phyloP scores from a whole-genome alignment of 148 eudicot genomes.

The Rhododendron griersonianum region DNA sequence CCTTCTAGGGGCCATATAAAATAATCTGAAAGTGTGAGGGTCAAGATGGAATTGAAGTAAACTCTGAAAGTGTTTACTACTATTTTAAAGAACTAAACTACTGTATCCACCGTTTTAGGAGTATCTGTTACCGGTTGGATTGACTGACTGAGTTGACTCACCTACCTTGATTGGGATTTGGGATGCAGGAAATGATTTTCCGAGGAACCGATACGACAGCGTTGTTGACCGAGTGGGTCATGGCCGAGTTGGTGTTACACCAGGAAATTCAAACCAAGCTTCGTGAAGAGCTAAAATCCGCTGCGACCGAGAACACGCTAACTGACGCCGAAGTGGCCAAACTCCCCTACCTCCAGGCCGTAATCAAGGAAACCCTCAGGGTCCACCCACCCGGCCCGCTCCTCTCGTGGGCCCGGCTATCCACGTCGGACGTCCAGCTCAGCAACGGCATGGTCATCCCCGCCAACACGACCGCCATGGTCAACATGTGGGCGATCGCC shows the following conservation, averaged over 20 bases:
- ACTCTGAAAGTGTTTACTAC: no score
- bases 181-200: slow-evolving; percentile 62
- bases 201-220: slow-evolving; percentile 71
- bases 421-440: slow-evolving; percentile 49
- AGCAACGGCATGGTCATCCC: slow-evolving; percentile 67
- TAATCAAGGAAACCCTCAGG: slow-evolving; percentile 55
- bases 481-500: slow-evolving; percentile 82
- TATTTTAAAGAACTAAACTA: no score
- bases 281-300: slow-evolving; percentile 30
- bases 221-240: slow-evolving; percentile 55
- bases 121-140: neutral
- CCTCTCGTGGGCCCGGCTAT: slow-evolving; percentile 61
- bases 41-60: neutral
- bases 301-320: slow-evolving; percentile 2
- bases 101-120: neutral
- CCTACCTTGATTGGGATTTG: neutral
- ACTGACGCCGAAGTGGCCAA: slow-evolving; percentile 30
- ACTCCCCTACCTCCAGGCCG: slow-evolving; percentile 53
- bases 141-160: neutral
- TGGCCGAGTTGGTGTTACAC: slow-evolving; percentile 54
- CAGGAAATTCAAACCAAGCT: slow-evolving; percentile 44
- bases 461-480: slow-evolving; percentile 65
- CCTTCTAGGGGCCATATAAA: no score
- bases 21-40: neutral
- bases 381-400: slow-evolving; percentile 77